Evolutionary conservation across 768 basidiomycete genomes (phyloP), one percentile per base, ranked within the genome.

Genomic region (Hygrocybe punicea): DNA sequence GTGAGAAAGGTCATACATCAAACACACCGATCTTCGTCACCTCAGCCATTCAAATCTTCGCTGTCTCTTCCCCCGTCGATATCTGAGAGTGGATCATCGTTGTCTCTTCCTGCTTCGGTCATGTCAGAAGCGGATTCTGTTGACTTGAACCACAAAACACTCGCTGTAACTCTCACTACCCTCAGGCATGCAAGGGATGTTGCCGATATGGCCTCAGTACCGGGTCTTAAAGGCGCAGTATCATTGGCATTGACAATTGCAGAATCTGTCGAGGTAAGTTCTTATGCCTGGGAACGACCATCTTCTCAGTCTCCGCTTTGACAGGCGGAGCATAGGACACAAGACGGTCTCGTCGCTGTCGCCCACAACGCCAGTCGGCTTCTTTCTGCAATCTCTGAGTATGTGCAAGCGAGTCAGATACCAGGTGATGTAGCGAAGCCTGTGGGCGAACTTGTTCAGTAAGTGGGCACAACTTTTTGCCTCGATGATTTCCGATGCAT

Each of bases 121-220:
- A n/a, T n/a, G n/a, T n/a, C n/a, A n/a, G n/a, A n/a, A n/a, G n/a
- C n/a, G n/a, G n/a, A n/a, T n/a, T n/a, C n/a, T n/a, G n/a, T n/a
- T n/a, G n/a, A n/a, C n/a, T n/a, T n/a, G n/a, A n/a, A n/a, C n/a
- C n/a, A n/a, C 21, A 47, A 5, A 3, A 13, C 7, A 47, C 23
- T 47, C 5, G 45, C 45, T 5, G 16, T 17, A 2, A 47, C 45
- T 4, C 7, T 47, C 45, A 17, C 16, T 17, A 25, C 33, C 0
- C 29, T 58, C 11, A 51, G 25, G 29, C 48, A 44, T 33, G 51
- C 39, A 7, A 44, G 19, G 34, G 50, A 51, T 21, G 24, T 52
- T 8, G 56, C 50, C 10, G 56, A 58, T 23, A 44, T 58, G 16
- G 36, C 56, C 25, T 50, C 56, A 5, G 50, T 58, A 3, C 56